Evolutionary conservation across 1,284 basidiomycete species (phyloP).

Genomic region (Rhodotorula sp.): DNA sequence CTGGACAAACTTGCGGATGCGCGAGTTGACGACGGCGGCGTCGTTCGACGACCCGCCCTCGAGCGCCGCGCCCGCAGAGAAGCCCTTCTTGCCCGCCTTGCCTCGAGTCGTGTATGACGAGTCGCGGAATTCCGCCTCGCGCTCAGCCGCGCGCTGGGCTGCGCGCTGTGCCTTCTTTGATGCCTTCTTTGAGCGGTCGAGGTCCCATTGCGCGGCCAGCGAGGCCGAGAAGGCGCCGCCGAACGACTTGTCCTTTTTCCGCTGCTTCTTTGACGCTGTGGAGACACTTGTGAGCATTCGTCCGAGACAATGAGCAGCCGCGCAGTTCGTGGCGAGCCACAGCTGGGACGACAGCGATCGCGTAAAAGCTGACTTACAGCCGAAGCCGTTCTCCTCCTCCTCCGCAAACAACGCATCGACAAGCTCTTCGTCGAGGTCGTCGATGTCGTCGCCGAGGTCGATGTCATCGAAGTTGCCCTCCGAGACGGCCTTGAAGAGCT

Average conservation of each 20-base stretch:
- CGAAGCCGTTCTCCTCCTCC: conserved; percentile 23
- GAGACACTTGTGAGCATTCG: background rate
- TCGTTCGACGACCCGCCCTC: conserved; percentile 55
- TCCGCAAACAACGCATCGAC: conserved; percentile 26
- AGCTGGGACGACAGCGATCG: background rate
- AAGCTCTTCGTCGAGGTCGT: conserved; percentile 26
- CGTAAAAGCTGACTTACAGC: conserved; percentile 1
- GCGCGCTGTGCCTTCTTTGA: conserved; percentile 68
- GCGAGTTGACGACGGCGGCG: conserved; percentile 58
- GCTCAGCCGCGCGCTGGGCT: conserved; percentile 37
- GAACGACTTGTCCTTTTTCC: conserved; percentile 28
- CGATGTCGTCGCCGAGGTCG: conserved; percentile 19
- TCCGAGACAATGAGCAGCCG: too few species aligned
- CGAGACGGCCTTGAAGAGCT: conserved; percentile 38
- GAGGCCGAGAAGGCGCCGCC: conserved; percentile 49
- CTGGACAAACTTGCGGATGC: conserved; percentile 68
- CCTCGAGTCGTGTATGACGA: background rate
- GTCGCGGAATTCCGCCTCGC: conserved; percentile 20
- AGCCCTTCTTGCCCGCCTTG: conserved; percentile 41
- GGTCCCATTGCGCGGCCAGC: conserved; percentile 72
- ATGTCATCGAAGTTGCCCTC: conserved; percentile 35
- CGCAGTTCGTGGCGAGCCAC: background rate
- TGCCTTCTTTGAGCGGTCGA: conserved; percentile 78
- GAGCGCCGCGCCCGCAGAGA: background rate
- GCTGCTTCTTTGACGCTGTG: conserved; percentile 30